A percentile compares a stretch with the other conserved stretches of the same genome.
phyloP scores from a whole-genome alignment of 768 basidiomycete species.

The Amanita jacksonii region DNA sequence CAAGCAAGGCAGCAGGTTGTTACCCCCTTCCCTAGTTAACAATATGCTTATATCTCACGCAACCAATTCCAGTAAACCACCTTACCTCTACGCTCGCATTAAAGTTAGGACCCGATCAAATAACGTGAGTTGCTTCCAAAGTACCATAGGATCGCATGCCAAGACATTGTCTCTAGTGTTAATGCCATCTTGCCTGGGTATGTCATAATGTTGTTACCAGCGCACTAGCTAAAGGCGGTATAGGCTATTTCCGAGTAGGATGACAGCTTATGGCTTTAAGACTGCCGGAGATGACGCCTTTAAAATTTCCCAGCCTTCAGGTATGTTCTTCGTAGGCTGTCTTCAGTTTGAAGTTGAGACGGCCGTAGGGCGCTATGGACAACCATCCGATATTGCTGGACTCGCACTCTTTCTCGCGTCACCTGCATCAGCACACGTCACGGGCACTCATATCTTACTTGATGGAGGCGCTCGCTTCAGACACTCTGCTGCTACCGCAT shows the following conservation, averaged over 20 bases:
- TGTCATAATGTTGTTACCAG: constrained; percentile 11
- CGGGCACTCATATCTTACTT: constrained; percentile 60
- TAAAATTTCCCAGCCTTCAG: constrained; percentile 50
- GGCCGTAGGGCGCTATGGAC: constrained; percentile 51
- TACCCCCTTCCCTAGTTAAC: neutral
- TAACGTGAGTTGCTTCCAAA: constrained; percentile 48
- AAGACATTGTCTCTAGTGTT: constrained; percentile 35
- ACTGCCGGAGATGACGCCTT: constrained; percentile 43
- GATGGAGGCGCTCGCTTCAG: constrained; percentile 53
- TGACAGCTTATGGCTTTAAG: constrained; percentile 69
- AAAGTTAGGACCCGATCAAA: constrained; percentile 46
- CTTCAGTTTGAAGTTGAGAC: constrained; percentile 1
- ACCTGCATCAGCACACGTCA: constrained; percentile 64
- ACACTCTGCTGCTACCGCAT: constrained; percentile 17
- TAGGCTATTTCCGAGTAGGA: constrained; percentile 74
- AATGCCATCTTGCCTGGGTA: constrained; percentile 83
- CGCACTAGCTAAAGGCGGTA: neutral
- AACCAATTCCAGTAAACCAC: constrained; percentile 49
- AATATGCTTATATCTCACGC: neutral
- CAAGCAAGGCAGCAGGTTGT: constrained; percentile 74
- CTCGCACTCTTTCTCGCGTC: constrained; percentile 61
- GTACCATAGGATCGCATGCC: constrained; percentile 1
- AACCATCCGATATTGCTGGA: constrained; percentile 62
- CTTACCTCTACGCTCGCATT: constrained; percentile 64
- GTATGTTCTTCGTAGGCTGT: constrained; percentile 28